phyloP scores from a whole-genome alignment of 2,329 filamentous ascomycete genomes.

The Diaporthe vexans region DNA sequence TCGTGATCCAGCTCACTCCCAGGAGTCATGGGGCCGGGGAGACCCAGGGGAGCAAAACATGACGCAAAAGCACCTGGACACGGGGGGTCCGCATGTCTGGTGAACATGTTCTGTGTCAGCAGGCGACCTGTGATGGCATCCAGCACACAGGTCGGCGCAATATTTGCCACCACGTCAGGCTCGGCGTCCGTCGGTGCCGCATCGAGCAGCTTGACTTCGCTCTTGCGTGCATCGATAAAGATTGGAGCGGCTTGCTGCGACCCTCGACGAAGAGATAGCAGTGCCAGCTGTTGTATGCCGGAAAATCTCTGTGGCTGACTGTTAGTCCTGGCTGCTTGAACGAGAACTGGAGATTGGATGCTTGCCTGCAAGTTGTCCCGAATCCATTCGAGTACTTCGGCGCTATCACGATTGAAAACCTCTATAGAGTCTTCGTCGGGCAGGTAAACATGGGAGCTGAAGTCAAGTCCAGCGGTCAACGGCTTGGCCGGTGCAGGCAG shows the following conservation, averaged over 20 bases:
- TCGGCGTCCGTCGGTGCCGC: background rate
- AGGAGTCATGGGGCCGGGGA: background rate
- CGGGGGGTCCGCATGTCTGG: conserved; percentile 7
- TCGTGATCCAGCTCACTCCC: conserved; percentile 1
- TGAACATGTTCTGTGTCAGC: conserved; percentile 17
- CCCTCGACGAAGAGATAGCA: conserved; percentile 11
- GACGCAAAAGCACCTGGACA: conserved; percentile 20
- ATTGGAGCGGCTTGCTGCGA: conserved; percentile 16
- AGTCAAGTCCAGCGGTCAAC: conserved; percentile 14
- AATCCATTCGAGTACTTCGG: conserved; percentile 11
- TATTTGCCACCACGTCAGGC: conserved; percentile 18
- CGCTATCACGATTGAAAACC: conserved; percentile 20
- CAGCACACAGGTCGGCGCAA: conserved; percentile 1
- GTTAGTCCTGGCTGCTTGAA: background rate
- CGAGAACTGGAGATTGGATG: background rate
- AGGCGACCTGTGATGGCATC: conserved; percentile 14
- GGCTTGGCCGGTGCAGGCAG: conserved; percentile 9
- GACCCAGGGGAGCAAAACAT: conserved; percentile 17
- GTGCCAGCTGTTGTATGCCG: conserved; percentile 11
- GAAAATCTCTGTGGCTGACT: background rate
- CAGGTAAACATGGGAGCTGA: conserved; percentile 25
- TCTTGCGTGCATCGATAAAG: conserved; percentile 7
- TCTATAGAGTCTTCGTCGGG: conserved; percentile 15
- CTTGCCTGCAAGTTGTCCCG: conserved; percentile 15
- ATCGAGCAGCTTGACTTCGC: conserved; percentile 27